phyloP scores from a whole-genome alignment of 2,329 filamentous ascomycete species.

The Hypoxylon sp. region DNA sequence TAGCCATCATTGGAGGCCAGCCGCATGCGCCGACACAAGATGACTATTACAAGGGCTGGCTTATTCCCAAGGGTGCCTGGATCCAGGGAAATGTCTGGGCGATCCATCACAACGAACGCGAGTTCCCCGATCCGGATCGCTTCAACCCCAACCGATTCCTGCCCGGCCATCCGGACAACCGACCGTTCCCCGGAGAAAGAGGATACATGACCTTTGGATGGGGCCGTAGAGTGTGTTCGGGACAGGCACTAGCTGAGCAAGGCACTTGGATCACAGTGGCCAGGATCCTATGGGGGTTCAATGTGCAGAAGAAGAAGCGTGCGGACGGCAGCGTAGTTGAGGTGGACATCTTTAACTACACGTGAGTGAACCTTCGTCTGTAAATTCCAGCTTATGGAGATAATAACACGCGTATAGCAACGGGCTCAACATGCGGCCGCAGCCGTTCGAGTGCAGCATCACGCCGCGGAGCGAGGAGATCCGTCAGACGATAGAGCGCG shows the following conservation, averaged over 20 bases:
- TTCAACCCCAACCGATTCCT: constrained; percentile 60
- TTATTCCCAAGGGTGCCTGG: constrained; percentile 63
- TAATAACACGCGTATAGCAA: constrained; percentile 55
- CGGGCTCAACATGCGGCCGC: constrained; percentile 69
- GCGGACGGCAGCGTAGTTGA: constrained; percentile 59
- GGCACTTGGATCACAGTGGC: constrained; percentile 70
- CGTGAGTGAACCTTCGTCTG: constrained; percentile 54
- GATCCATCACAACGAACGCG: constrained; percentile 60
- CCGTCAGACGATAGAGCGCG: constrained; percentile 62
- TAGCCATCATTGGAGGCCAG: constrained; percentile 63
- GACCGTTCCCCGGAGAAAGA: constrained; percentile 62
- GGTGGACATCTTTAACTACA: constrained; percentile 69
- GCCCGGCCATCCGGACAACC: constrained; percentile 53
- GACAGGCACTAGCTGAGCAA: constrained; percentile 68
- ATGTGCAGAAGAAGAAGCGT: constrained; percentile 57
- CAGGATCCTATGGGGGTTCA: constrained; percentile 69
- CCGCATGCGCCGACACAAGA: constrained; percentile 64
- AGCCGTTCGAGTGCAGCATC: constrained; percentile 67
- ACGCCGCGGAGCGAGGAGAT: constrained; percentile 63
- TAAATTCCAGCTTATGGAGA: background rate
- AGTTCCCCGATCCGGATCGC: constrained; percentile 61
- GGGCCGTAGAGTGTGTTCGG: constrained; percentile 66
- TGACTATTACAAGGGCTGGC: constrained; percentile 61
- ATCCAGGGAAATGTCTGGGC: constrained; percentile 66
- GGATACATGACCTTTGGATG: constrained; percentile 69